A percentile compares a stretch with the other conserved stretches of the same genome.
phyloP scores from a whole-genome alignment of 148 eudicot species.

The Oxyria digyna region DNA sequence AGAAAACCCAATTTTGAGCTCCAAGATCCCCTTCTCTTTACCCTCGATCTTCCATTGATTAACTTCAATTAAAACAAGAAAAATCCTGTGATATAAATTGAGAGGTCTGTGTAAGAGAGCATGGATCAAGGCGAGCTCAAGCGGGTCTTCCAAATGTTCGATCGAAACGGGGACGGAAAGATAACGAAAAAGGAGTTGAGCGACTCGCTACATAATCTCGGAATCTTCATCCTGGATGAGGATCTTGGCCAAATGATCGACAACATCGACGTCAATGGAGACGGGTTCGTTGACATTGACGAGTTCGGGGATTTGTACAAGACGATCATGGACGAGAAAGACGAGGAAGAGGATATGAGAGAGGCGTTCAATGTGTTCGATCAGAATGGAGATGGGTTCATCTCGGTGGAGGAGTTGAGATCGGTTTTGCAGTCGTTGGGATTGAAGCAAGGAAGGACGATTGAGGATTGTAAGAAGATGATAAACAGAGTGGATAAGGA shows the following conservation, averaged over 20 bases:
- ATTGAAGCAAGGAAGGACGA: conserved; percentile 73
- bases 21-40: neutral
- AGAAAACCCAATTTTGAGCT: neutral
- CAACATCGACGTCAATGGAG: conserved; percentile 50
- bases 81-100: neutral
- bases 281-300: conserved; percentile 61
- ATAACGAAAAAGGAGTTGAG: conserved; percentile 49
- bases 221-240: conserved; percentile 54
- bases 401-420: conserved; percentile 71
- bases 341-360: conserved; percentile 80
- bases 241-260: conserved; percentile 67
- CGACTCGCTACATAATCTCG: conserved; percentile 48
- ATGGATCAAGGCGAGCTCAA: conserved; percentile 62
- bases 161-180: conserved; percentile 62
- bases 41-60: neutral
- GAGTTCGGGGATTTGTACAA: conserved; percentile 63
- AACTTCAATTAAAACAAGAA: no score
- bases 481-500: conserved; percentile 73
- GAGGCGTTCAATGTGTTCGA: conserved; percentile 93
- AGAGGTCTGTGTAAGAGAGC: neutral
- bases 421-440: conserved; percentile 70
- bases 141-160: conserved; percentile 72
- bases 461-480: conserved; percentile 77
- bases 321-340: conserved; percentile 54
- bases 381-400: conserved; percentile 84